Evolutionary conservation across 768 basidiomycete genomes (phyloP).

Genomic region (Trametes elegans): DNA sequence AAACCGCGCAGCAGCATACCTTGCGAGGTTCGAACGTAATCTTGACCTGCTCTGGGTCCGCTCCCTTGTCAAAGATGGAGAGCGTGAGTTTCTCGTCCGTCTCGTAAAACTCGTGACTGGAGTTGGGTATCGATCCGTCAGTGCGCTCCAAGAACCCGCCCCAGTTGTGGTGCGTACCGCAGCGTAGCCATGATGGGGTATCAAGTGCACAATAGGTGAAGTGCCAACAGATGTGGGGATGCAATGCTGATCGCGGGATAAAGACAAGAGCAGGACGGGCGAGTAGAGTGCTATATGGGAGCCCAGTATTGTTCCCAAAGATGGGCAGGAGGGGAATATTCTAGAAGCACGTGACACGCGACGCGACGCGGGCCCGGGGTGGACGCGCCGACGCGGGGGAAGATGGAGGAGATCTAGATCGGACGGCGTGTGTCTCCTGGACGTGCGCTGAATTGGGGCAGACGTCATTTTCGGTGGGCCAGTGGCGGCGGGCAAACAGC

Average conservation of each 20-base stretch:
- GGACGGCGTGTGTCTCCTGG: conserved; percentile 2
- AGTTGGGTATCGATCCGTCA: neutral
- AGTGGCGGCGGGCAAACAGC: conserved; percentile 9
- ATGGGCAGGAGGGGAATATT: conserved; percentile 18
- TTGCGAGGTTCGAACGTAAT: conserved; percentile 64
- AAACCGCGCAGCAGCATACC: conserved; percentile 36
- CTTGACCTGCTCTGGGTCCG: conserved; percentile 59
- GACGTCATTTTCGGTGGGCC: conserved; percentile 5
- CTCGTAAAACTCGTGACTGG: conserved; percentile 86
- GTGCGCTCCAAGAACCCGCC: neutral
- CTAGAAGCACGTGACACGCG: conserved; percentile 22
- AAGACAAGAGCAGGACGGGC: neutral
- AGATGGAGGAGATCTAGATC: conserved; percentile 15
- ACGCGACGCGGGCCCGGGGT: neutral
- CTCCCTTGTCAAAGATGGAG: conserved; percentile 78
- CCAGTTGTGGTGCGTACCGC: neutral
- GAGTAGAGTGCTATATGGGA: neutral
- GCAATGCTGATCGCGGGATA: neutral
- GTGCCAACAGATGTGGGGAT: neutral
- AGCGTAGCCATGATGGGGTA: neutral
- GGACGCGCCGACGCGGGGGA: neutral
- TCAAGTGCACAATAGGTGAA: neutral
- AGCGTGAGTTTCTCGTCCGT: conserved; percentile 72
- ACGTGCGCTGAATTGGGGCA: neutral
- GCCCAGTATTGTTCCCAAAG: conserved; percentile 2